Percentiles rank a stretch among this genome's conserved stretches.
Conservation (phyloP, 2,329 filamentous ascomycete genomes). For the Colletotrichum costaricense region DNA sequence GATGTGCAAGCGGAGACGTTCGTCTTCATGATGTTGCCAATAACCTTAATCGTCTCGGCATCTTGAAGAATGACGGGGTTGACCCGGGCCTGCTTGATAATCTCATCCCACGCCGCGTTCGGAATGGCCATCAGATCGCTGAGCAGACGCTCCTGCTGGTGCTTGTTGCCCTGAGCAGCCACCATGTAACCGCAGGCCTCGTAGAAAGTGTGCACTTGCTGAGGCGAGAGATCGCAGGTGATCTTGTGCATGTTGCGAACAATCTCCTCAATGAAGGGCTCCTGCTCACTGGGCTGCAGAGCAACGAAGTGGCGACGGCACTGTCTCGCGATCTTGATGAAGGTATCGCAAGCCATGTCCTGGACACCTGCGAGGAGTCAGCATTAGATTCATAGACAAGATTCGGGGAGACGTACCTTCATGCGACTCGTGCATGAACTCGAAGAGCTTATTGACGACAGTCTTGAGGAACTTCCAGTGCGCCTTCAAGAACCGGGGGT, state of each 20-base stretch:
- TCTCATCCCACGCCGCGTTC: conserved; percentile 94
- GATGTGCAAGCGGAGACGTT: conserved; percentile 99
- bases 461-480: conserved; percentile 99
- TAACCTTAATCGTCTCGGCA: conserved; percentile 95
- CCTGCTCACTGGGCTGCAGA: conserved; percentile 90
- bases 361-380: conserved; percentile 76
- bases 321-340: conserved; percentile 99
- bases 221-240: conserved; percentile 92
- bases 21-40: conserved; percentile 99
- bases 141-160: conserved; percentile 91
- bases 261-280: conserved; percentile 99
- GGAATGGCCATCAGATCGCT: conserved; percentile 93
- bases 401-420: conserved; percentile 73
- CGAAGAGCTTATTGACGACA: conserved; percentile 98
- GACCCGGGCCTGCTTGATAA: conserved; percentile 87
- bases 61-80: conserved; percentile 91
- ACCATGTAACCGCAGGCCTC: conserved; percentile 99
- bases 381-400: neutral
- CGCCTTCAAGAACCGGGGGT: conserved; percentile 96
- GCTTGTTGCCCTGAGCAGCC: conserved; percentile 94
- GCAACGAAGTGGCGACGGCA: conserved; percentile 98
- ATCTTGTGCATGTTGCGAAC: conserved; percentile 96
- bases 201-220: conserved; percentile 99
- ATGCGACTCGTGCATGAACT: conserved; percentile 99
- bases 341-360: conserved; percentile 99